Base-by-base conservation (phyloP, 1,284 basidiomycete species). In the Trichosporon sp. region DNA sequence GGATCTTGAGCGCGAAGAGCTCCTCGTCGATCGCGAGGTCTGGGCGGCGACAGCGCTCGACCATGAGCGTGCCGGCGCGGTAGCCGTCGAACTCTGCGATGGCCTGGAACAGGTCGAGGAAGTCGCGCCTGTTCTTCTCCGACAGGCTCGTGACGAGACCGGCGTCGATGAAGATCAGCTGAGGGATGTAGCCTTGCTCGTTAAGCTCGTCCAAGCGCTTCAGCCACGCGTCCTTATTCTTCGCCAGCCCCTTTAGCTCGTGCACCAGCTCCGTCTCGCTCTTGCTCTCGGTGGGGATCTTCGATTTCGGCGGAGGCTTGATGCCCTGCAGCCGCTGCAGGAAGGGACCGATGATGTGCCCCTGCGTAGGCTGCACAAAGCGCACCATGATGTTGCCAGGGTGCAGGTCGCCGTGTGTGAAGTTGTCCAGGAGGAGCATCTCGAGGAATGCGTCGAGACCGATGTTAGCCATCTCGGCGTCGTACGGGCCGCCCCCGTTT, bases 351-450 rank as follows among this genome's bases (percentile, higher is more conserved):
- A 91, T 80, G 66, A 85, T 83, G 58, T 83, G 80, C 2, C 86
- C 87, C 0, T 87, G 85, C 8, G 86, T 84, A 0, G 91, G 91
- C 75, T 89, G 90, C 77, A 88, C 89, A 80, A 98, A 96, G 77
- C 95, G 95, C 82, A 97, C 88, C 89, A 98, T 93, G 79, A 97
- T 95, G 79, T 97, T 97, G 31, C 95, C 95, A 0, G 80, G 80
- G 63, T 81, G 80, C 27, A 96, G 84, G 78, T 96, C 95, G 3
- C 95, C 88, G 78, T 99, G 95, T 1, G 95, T 94, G 80, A 97
- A 99, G 79, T 99, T 99, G 81, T 99, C 95, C 56, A 99, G 84
- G 1, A 99, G 83, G 23, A 99, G 86, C 95, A 99, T 99, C 81
- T 97, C 93, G 76, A 99, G 78, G 81, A 99, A 99, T 1, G 95